A percentile compares a stretch with the other conserved stretches of the same genome.
Conservation (phyloP, 768 basidiomycete genomes). For the Hypsizygus marmoreus region DNA sequence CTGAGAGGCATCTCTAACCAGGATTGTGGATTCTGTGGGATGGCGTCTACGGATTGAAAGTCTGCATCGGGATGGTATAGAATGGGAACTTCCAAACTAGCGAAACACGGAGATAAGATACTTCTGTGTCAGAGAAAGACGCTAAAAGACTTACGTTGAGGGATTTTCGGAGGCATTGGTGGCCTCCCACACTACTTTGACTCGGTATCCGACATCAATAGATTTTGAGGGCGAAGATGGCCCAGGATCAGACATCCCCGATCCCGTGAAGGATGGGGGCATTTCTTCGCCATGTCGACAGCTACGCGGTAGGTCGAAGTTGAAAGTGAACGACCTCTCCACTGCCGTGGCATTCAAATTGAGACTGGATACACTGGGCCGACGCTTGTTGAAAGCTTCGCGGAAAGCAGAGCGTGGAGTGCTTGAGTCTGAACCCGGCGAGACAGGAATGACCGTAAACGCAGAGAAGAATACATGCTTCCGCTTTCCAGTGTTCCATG, state of each 20-base stretch:
- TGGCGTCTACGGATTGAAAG: constrained; percentile 58
- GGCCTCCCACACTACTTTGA: constrained; percentile 63
- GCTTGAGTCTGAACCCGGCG: constrained; percentile 29
- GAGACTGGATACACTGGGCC: constrained; percentile 47
- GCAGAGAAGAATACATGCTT: constrained; percentile 55
- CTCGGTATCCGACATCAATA: constrained; percentile 53
- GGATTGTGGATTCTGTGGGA: constrained; percentile 41
- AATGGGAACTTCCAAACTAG: constrained; percentile 67
- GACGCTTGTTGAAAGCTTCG: constrained; percentile 44
- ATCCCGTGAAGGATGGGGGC: constrained; percentile 56
- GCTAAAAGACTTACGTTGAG: constrained; percentile 45
- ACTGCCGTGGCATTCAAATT: constrained; percentile 32
- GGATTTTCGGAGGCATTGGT: constrained; percentile 41
- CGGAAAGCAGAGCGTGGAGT: constrained; percentile 42
- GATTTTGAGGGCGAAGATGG: constrained; percentile 24
- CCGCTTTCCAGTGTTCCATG: constrained; percentile 22
- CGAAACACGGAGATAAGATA: constrained; percentile 11
- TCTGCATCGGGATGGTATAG: constrained; percentile 60
- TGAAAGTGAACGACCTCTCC: constrained; percentile 48
- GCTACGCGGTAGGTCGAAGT: constrained; percentile 57
- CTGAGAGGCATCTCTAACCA: constrained; percentile 74
- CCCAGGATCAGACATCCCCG: constrained; percentile 30
- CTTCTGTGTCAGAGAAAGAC: constrained; percentile 6
- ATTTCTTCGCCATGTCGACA: constrained; percentile 55
- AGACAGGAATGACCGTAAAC: constrained; percentile 44